A percentile compares a stretch with the other conserved stretches of the same genome.
Evolutionary conservation across 768 basidiomycete species (phyloP).

Genomic region (Mycena albidolilacea): DNA sequence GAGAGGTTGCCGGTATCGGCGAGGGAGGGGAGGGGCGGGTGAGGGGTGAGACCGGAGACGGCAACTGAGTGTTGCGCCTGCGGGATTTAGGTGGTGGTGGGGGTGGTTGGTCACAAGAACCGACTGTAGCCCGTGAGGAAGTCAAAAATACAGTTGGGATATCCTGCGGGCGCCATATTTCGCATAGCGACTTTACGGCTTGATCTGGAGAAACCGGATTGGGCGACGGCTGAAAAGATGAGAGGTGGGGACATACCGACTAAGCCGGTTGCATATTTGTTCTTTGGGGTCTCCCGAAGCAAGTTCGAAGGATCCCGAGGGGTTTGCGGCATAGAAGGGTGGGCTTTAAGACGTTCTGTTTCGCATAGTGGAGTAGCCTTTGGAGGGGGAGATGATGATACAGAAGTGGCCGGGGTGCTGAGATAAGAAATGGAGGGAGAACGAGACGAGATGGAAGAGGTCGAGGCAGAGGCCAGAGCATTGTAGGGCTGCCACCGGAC

Average conservation of each 20-base stretch:
- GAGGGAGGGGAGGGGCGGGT: slow-evolving; percentile 52
- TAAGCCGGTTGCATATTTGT: slow-evolving; percentile 76
- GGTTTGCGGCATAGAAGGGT: slow-evolving; percentile 45
- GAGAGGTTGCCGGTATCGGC: slow-evolving; percentile 46
- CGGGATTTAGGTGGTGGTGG: slow-evolving; percentile 29
- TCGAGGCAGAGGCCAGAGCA: slow-evolving; percentile 58
- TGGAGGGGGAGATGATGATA: slow-evolving; percentile 63
- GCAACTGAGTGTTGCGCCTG: slow-evolving; percentile 59
- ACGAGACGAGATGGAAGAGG: slow-evolving; percentile 52
- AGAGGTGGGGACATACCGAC: slow-evolving; percentile 70
- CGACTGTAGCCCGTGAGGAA: slow-evolving; percentile 49
- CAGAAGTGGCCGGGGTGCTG: slow-evolving; percentile 72
- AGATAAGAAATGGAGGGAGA: slow-evolving; percentile 63
- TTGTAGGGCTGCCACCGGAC: slow-evolving; percentile 89
- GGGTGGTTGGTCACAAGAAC: slow-evolving; percentile 29
- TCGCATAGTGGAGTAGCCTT: slow-evolving; percentile 50
- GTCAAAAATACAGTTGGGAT: slow-evolving; percentile 73
- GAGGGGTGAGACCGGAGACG: slow-evolving; percentile 68
- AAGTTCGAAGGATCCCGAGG: slow-evolving; percentile 49
- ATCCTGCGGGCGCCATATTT: slow-evolving; percentile 86
- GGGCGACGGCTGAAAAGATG: slow-evolving; percentile 33
- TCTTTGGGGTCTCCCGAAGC: slow-evolving; percentile 60
- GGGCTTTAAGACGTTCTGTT: slow-evolving; percentile 45
- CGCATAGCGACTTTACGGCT: slow-evolving; percentile 82
- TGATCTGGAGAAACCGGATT: slow-evolving; percentile 66